These are phyloP conservation scores for Aspergillus versicolor DNA, from an alignment of 2,329 filamentous ascomycete genomes.

Conservation along the genomic window DNA sequence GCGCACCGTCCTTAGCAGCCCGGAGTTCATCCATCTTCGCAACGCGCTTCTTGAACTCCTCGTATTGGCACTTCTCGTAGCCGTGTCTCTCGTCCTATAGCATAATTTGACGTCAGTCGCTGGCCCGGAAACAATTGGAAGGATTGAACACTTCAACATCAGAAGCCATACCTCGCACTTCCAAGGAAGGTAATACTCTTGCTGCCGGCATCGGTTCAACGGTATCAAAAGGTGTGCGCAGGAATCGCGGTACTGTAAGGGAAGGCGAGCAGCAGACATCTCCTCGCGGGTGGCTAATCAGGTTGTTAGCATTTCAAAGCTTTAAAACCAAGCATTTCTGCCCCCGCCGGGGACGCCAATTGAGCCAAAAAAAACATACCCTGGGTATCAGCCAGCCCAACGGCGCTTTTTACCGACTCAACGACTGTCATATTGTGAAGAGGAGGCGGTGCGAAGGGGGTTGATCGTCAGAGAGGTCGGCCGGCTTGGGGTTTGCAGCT, in stretches of 20 bases:
- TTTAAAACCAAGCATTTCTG: slow-evolving; percentile 8
- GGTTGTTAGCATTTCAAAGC: slow-evolving; percentile 15
- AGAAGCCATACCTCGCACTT: slow-evolving; percentile 79
- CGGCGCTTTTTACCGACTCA: slow-evolving; percentile 50
- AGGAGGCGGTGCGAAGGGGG: slow-evolving; percentile 12
- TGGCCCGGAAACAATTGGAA: background rate
- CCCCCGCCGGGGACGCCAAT: slow-evolving; percentile 21
- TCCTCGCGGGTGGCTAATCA: slow-evolving; percentile 63
- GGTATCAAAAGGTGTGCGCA: slow-evolving; percentile 94
- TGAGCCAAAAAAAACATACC: slow-evolving; percentile 31
- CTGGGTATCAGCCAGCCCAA: slow-evolving; percentile 44
- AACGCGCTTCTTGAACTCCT: slow-evolving; percentile 97
- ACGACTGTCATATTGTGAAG: slow-evolving; percentile 45
- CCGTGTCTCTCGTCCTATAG: slow-evolving; percentile 86
- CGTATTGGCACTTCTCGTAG: slow-evolving; percentile 99
- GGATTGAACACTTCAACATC: background rate
- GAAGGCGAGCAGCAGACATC: slow-evolving; percentile 88
- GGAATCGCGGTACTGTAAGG: slow-evolving; percentile 88
- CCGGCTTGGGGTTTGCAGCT: slow-evolving; percentile 28
- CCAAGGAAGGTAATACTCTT: slow-evolving; percentile 94
- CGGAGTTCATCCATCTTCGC: slow-evolving; percentile 98
- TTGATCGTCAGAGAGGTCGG: slow-evolving; percentile 17
- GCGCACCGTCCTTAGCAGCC: slow-evolving; percentile 75
- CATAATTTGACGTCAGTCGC: slow-evolving; percentile 4
- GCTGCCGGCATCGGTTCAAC: slow-evolving; percentile 88